Evolutionary conservation across 2,329 filamentous ascomycete species (phyloP).

Genomic region (Pseudogymnoascus sp.): DNA sequence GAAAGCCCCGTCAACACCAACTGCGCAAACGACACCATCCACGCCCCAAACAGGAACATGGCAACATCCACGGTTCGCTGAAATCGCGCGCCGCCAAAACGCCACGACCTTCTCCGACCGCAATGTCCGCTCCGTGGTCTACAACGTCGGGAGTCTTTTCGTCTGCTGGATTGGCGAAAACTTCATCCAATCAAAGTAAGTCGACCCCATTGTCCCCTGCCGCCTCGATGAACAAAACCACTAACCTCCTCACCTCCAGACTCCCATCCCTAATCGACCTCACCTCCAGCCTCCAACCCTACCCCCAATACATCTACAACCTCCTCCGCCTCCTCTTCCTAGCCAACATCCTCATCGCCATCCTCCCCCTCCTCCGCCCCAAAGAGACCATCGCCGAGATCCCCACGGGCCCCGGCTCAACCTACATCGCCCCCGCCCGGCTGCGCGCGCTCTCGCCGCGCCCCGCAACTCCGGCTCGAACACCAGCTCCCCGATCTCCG

Average conservation of each 20-base stretch:
- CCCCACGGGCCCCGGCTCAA: constrained; percentile 62
- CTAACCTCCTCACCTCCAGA: constrained; percentile 15
- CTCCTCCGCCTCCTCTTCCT: constrained; percentile 51
- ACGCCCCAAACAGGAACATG: constrained; percentile 61
- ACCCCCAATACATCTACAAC: constrained; percentile 34
- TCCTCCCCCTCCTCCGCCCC: constrained; percentile 64
- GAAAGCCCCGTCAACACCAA: constrained; percentile 30
- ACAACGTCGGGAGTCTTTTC: constrained; percentile 56
- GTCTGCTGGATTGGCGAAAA: constrained; percentile 40
- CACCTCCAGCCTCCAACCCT: constrained; percentile 20
- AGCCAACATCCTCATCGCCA: constrained; percentile 64
- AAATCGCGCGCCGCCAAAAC: constrained; percentile 77
- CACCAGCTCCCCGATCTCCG: constrained; percentile 4
- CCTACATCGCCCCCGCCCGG: constrained; percentile 81
- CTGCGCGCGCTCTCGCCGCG: constrained; percentile 69
- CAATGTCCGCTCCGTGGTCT: constrained; percentile 63
- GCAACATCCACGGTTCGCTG: constrained; percentile 81
- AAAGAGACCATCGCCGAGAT: constrained; percentile 82
- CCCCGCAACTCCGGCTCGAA: constrained; percentile 38
- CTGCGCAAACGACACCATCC: constrained; percentile 17
- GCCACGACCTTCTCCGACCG: constrained; percentile 71
- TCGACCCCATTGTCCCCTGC: constrained; percentile 4
- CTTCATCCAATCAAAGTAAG: constrained; percentile 32
- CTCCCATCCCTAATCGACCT: constrained; percentile 24
- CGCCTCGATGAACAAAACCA: background rate